Conservation (phyloP, 23 red algal genomes). For the Chondrus crispus region DNA sequence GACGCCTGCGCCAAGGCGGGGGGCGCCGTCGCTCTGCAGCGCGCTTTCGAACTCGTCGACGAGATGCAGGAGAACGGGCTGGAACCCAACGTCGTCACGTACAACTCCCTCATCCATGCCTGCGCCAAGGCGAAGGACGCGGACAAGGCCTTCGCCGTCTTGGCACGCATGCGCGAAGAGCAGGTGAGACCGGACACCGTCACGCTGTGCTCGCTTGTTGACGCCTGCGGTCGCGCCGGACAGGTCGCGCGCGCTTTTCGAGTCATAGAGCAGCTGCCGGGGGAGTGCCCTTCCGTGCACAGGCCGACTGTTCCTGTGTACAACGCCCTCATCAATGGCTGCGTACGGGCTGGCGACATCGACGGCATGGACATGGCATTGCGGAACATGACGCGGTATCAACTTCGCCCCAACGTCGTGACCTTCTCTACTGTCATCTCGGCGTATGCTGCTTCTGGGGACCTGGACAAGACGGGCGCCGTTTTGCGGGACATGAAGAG, state of each 20-base stretch:
- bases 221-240: conserved; percentile 54
- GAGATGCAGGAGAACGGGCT: conserved; percentile 51
- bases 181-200: conserved; percentile 55
- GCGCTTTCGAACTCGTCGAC: conserved; percentile 18
- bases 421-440: conserved; percentile 58
- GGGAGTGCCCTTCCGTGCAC: conserved; percentile 30
- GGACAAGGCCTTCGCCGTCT: conserved; percentile 34
- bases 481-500: conserved; percentile 31
- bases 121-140: conserved; percentile 36
- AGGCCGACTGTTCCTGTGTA: conserved; percentile 50
- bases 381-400: neutral
- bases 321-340: conserved; percentile 62
- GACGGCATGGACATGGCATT: conserved; percentile 24
- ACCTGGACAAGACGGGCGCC: conserved; percentile 1
- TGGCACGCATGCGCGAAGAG: conserved; percentile 14
- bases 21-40: conserved; percentile 28
- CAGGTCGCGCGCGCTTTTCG: conserved; percentile 41
- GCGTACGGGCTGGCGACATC: conserved; percentile 45
- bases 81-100: conserved; percentile 77
- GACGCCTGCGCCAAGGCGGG: conserved; percentile 61
- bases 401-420: conserved; percentile 46
- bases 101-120: conserved; percentile 60
- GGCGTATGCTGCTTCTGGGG: conserved; percentile 38
- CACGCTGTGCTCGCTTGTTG: conserved; percentile 58
- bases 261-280: conserved; percentile 28